These are phyloP conservation scores for Calonectria pseudoturangicola DNA, from an alignment of 2,329 filamentous ascomycete species.

Conservation along the genomic window DNA sequence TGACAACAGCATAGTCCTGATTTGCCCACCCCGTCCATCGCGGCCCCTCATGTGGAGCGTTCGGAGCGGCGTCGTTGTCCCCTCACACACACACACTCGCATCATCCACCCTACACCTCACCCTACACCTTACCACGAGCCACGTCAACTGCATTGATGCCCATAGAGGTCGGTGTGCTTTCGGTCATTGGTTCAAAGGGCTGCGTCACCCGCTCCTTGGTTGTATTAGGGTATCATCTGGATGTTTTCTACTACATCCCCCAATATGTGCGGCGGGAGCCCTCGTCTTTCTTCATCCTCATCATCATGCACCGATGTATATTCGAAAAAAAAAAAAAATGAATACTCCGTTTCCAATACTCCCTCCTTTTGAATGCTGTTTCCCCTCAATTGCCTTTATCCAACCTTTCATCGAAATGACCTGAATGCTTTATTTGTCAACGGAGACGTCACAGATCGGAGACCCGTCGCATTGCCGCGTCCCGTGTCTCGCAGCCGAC, in stretches of 20 bases:
- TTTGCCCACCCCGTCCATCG: conserved; percentile 18
- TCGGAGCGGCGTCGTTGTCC: not conserved
- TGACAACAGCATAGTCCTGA: conserved; percentile 32
- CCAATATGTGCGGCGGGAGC: conserved; percentile 49
- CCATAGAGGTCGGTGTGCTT: conserved; percentile 30
- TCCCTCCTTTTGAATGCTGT: conserved; percentile 34
- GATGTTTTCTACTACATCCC: conserved; percentile 45
- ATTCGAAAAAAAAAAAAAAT: conserved; percentile 32
- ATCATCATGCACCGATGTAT: conserved; percentile 37
- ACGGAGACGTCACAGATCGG: conserved; percentile 59
- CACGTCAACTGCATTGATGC: conserved; percentile 40
- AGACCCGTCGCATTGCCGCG: conserved; percentile 54
- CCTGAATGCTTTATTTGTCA: conserved; percentile 66
- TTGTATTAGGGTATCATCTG: conserved; percentile 40
- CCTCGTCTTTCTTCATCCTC: conserved; percentile 43
- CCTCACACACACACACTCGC: conserved; percentile 26
- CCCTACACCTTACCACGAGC: conserved; percentile 19
- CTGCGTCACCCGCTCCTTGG: conserved; percentile 37
- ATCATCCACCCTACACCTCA: conserved; percentile 1
- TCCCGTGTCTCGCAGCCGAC: conserved; percentile 67
- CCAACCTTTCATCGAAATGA: conserved; percentile 62
- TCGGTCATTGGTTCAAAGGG: conserved; percentile 29
- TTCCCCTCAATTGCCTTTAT: conserved; percentile 35
- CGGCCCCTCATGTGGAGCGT: not conserved
- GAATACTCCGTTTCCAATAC: conserved; percentile 34